Conservation (phyloP, 2,329 filamentous ascomycete genomes). For the Aspergillus fumigatus region DNA sequence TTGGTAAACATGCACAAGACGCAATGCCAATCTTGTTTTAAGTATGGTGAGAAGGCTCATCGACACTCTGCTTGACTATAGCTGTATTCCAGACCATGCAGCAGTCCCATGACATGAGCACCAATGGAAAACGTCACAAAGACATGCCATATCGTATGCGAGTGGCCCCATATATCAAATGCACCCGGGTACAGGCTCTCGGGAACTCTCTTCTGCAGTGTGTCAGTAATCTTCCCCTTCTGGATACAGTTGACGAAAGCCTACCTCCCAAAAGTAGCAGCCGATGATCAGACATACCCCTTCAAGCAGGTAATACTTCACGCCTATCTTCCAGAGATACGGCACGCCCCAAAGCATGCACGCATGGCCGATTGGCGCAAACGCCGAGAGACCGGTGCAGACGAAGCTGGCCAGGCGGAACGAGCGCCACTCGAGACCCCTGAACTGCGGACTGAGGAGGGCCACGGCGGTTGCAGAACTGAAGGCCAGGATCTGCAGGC, state of each 20-base stretch:
- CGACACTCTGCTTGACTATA: conserved; percentile 13
- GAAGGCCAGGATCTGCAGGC: conserved; percentile 24
- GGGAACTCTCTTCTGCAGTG: conserved; percentile 14
- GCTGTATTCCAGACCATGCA: conserved; percentile 30
- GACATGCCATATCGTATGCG: conserved; percentile 32
- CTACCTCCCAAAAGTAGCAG: conserved; percentile 22
- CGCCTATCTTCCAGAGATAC: conserved; percentile 21
- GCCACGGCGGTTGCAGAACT: conserved; percentile 26
- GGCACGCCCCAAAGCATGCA: conserved; percentile 21
- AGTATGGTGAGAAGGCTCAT: no score
- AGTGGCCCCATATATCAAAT: conserved; percentile 33
- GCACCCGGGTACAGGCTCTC: conserved; percentile 25
- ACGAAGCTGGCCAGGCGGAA: conserved; percentile 27
- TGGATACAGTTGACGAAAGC: no score
- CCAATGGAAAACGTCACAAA: conserved; percentile 38
- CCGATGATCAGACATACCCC: conserved; percentile 28
- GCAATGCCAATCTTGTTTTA: no score
- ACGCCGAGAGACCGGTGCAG: conserved; percentile 28
- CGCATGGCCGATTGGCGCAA: conserved; percentile 31
- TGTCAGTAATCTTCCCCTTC: no score
- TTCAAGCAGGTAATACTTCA: conserved; percentile 32
- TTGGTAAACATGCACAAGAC: no score
- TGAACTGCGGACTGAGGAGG: conserved; percentile 33
- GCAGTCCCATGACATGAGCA: conserved; percentile 28
- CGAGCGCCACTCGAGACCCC: conserved; percentile 23